A percentile compares a stretch with the other conserved stretches of the same genome.
Evolutionary conservation across 495 filamentous ascomycete genomes (phyloP).

Genomic region (Daldinia vernicosa): DNA sequence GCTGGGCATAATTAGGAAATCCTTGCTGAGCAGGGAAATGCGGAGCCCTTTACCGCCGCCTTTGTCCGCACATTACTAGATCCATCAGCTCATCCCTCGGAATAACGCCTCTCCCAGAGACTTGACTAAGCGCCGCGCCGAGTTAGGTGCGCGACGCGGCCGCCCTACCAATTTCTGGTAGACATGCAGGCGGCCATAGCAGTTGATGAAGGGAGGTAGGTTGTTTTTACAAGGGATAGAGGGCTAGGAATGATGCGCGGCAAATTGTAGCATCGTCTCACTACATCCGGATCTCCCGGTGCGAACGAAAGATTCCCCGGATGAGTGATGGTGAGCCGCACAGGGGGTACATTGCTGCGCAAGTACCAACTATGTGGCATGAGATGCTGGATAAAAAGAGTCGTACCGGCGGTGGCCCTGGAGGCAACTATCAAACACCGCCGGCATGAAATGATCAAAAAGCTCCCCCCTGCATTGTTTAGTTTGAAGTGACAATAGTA

Average conservation of each 20-base stretch:
- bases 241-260: constrained; percentile 39
- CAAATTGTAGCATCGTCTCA: constrained; percentile 45
- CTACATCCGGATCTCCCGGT: constrained; percentile 42
- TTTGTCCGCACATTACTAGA: constrained; percentile 30
- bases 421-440: constrained; percentile 24
- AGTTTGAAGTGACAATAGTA: constrained; percentile 38
- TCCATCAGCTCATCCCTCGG: constrained; percentile 18
- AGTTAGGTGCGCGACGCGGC: constrained; percentile 25
- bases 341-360: constrained; percentile 34
- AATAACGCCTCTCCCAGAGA: constrained; percentile 27
- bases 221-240: constrained; percentile 16
- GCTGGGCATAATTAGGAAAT: constrained; percentile 42
- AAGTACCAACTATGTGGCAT: constrained; percentile 34
- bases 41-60: constrained; percentile 46
- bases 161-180: constrained; percentile 12
- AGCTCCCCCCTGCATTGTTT: constrained; percentile 38
- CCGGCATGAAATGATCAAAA: constrained; percentile 13
- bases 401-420: constrained; percentile 25
- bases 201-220: constrained; percentile 36
- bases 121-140: constrained; percentile 45
- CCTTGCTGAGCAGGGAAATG: constrained; percentile 43
- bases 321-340: constrained; percentile 39
- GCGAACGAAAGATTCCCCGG: constrained; percentile 29
- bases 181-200: constrained; percentile 19
- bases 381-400: constrained; percentile 44